Evolutionary conservation across 2,329 filamentous ascomycete species (phyloP).

Genomic region (Alternaria longipes): DNA sequence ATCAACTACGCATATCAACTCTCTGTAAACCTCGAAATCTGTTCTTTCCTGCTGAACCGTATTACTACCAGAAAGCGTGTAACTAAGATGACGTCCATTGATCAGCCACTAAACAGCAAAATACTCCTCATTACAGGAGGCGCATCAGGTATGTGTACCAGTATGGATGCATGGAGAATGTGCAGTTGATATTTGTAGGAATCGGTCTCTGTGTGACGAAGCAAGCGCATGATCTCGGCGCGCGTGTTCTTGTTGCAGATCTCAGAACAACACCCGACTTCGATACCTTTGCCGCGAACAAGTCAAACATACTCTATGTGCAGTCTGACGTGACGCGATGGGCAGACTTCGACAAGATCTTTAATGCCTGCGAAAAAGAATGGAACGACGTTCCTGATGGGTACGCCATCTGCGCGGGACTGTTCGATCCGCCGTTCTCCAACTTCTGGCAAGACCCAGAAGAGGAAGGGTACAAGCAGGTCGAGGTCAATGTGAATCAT

Average conservation of each 20-base stretch:
- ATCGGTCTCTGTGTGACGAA: constrained; percentile 46
- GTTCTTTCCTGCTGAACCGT: background rate
- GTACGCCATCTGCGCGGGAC: constrained; percentile 44
- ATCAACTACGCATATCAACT: background rate
- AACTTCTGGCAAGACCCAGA: constrained; percentile 46
- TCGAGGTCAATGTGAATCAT: constrained; percentile 44
- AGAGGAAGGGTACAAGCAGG: constrained; percentile 38
- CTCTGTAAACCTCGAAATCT: background rate
- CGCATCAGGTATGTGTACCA: constrained; percentile 39
- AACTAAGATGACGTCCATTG: constrained; percentile 26
- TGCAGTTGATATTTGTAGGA: constrained; percentile 26
- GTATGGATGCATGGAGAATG: background rate
- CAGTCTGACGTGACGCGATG: constrained; percentile 41
- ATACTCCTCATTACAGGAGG: constrained; percentile 50
- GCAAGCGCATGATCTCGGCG: constrained; percentile 36
- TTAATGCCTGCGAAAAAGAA: constrained; percentile 36
- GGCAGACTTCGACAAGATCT: constrained; percentile 38
- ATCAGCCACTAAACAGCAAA: constrained; percentile 44
- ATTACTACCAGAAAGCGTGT: background rate
- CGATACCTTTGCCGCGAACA: constrained; percentile 26
- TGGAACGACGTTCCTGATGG: constrained; percentile 46
- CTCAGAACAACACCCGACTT: constrained; percentile 35
- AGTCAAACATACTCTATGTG: constrained; percentile 38
- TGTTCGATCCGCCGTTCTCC: constrained; percentile 42
- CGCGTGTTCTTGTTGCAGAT: constrained; percentile 37